These are phyloP conservation scores for Halophytophthora batemanensis DNA, from an alignment of 352 stramenopile genomes.

Conservation along the genomic window DNA sequence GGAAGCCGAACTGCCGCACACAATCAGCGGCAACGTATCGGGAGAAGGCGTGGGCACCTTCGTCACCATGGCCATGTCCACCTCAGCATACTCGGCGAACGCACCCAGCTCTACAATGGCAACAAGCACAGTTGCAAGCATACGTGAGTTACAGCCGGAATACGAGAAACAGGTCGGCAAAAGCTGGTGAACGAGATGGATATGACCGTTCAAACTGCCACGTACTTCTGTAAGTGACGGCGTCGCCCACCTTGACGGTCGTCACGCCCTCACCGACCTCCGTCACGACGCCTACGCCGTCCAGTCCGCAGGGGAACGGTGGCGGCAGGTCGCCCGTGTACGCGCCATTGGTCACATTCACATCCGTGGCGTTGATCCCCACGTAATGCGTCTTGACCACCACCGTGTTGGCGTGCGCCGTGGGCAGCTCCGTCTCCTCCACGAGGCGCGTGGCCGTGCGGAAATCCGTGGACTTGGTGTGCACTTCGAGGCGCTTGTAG, in stretches of 20 bases:
- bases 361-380: conserved; percentile 45
- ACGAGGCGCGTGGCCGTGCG: conserved; percentile 71
- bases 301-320: conserved; percentile 54
- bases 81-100: conserved; percentile 34
- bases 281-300: conserved; percentile 36
- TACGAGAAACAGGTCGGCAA: too few relatives aligned
- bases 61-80: conserved; percentile 15
- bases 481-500: too few relatives aligned
- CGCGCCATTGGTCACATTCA: conserved; percentile 58
- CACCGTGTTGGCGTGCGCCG: conserved; percentile 46
- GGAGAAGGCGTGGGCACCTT: conserved; percentile 18
- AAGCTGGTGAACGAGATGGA: too few relatives aligned
- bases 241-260: conserved; percentile 38
- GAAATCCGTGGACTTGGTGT: too few relatives aligned
- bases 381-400: conserved; percentile 31
- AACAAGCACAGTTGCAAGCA: too few relatives aligned
- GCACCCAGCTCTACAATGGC: too few relatives aligned
- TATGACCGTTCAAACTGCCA: too few relatives aligned
- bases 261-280: conserved; percentile 31
- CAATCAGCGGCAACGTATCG: conserved; percentile 36
- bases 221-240: conserved; percentile 42
- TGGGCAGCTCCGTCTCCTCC: conserved; percentile 31
- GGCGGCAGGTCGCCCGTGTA: conserved; percentile 42
- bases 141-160: too few relatives aligned
- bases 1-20: conserved; percentile 41